Evolutionary conservation across 148 eudicot species (phyloP).

Genomic region (Cornus kousa): DNA sequence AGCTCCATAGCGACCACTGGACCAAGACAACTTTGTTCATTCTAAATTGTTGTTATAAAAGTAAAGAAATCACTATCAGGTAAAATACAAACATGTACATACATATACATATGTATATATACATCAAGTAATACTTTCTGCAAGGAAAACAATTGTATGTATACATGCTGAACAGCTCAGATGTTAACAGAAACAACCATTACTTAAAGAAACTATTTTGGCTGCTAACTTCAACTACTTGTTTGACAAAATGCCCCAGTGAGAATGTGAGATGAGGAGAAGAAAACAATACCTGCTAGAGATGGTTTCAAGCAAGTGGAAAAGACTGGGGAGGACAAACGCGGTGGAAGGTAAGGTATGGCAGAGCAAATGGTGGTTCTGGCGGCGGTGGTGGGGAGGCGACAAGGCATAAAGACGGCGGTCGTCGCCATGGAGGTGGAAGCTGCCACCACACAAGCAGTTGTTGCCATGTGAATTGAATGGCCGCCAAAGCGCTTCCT

Average conservation of each 20-base stretch:
- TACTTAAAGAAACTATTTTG: too few species aligned
- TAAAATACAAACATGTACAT: background rate
- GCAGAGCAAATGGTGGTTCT: constrained; percentile 41
- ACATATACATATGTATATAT: background rate
- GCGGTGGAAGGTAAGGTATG: constrained; percentile 54
- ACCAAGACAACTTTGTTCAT: background rate
- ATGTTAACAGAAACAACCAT: too few species aligned
- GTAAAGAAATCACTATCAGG: background rate
- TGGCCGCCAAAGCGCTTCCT: background rate
- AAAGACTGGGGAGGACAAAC: constrained; percentile 22
- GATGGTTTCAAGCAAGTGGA: constrained; percentile 34
- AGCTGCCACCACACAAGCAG: constrained; percentile 41
- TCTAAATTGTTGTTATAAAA: background rate
- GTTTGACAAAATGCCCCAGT: constrained; percentile 41
- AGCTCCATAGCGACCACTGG: background rate
- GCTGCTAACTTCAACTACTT: background rate
- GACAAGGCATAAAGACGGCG: constrained; percentile 55
- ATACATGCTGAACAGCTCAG: too few species aligned
- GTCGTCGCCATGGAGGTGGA: constrained; percentile 77
- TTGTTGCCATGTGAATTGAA: constrained; percentile 28
- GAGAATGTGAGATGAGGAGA: constrained; percentile 3
- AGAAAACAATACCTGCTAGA: constrained; percentile 36
- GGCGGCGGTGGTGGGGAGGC: constrained; percentile 34
- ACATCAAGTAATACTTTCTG: background rate
- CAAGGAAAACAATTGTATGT: too few species aligned